These are phyloP conservation scores for Rubroboletus pulcherrimus DNA, from an alignment of 768 basidiomycete genomes.

Conservation along the genomic window DNA sequence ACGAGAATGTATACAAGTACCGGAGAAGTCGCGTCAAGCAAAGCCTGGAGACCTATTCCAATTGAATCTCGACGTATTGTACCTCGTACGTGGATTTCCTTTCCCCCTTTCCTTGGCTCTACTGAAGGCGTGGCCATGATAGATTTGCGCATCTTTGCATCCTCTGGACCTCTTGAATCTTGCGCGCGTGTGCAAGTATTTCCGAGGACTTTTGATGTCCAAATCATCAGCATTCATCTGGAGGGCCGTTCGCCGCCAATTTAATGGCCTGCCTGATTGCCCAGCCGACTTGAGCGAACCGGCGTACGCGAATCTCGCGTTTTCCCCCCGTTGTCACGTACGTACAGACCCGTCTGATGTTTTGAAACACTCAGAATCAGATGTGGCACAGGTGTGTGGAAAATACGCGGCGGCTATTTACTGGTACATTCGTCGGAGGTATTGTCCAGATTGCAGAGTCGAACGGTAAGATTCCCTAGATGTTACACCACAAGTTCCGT, in stretches of 20 bases:
- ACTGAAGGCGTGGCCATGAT: neutral
- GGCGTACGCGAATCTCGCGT: neutral
- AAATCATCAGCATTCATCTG: neutral
- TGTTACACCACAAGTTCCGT: no score
- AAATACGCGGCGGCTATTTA: neutral
- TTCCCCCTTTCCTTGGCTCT: neutral
- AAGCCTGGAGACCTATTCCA: neutral
- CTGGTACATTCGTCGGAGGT: neutral
- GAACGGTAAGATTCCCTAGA: neutral
- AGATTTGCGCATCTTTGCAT: neutral
- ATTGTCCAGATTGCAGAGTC: neutral
- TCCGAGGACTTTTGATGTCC: neutral
- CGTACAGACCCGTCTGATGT: neutral
- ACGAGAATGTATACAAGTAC: neutral
- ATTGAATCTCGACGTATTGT: neutral
- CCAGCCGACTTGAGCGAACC: neutral
- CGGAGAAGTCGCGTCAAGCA: neutral
- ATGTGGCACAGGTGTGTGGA: neutral
- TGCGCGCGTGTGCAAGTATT: neutral
- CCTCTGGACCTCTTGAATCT: neutral
- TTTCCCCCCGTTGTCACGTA: neutral
- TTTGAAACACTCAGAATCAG: neutral
- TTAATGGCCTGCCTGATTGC: neutral
- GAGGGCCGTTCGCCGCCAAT: neutral
- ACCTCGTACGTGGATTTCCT: neutral